Base-by-base conservation (phyloP, 1,284 basidiomycete genomes). In the Cryptococcus maquisensis region DNA sequence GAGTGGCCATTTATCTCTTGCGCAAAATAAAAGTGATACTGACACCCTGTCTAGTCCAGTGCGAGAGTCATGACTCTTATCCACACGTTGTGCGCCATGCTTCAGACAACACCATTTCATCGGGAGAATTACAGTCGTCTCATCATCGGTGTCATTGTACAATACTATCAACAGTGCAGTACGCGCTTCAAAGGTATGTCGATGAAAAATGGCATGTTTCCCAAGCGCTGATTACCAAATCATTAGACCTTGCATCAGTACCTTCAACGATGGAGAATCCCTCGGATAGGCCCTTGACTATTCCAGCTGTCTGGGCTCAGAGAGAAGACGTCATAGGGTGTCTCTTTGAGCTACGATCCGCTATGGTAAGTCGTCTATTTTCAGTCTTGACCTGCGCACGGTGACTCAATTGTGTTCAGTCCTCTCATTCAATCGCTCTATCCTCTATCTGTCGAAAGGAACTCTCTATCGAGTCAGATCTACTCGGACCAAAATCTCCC, bases 151-250 rank as follows among this genome's bases (percentile, higher is more conserved):
- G 88, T 97, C 41, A 88, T 98, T 48, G 90, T 96, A 37, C 93
- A 97, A 72, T 98, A 94, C 73, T 98, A 98, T 69, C 91, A 96
- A 70, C 84, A 88, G 39, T 96, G 93, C 67, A 91, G 87, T 62
- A 86, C 92, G 65, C 81, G 86, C 28, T 98, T 91, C 75, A 86
- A 90, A 63, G 83, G 67, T 68, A 16, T 56, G 67, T 54, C 16
- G 3, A 16, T n/a, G n/a, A n/a, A n/a, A n/a, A n/a, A n/a, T n/a
- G n/a, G 13, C 10, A 39, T 42, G 7, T 41, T 20, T 18, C 36
- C 20, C 28, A 10, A 46, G 9, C 36, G 15, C 16, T 37, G 23
- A 37, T 41, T 3, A 41, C 10, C n/a, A 28, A 9, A 7, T 16
- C 8, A 36, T 35, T 23, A 65, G 59, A 57, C 20, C 51, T 60